Conservation (phyloP, 768 basidiomycete genomes). For the Daedalea quercina region DNA sequence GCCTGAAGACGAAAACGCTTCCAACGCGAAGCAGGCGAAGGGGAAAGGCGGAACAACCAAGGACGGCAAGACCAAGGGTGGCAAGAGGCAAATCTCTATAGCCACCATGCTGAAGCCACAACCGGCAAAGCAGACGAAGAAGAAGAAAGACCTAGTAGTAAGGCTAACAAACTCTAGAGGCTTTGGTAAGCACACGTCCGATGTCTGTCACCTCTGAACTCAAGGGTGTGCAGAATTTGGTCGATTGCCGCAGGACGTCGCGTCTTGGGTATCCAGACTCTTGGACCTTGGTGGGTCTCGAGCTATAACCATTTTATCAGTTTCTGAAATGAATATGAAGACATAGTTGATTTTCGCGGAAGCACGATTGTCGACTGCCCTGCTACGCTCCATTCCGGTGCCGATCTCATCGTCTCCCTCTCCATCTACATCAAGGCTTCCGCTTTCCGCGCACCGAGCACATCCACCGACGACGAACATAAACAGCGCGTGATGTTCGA, state of each 20-base stretch:
- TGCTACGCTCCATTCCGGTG: slow-evolving; percentile 60
- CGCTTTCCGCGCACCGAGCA: slow-evolving; percentile 54
- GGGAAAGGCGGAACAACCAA: slow-evolving; percentile 26
- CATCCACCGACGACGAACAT: slow-evolving; percentile 21
- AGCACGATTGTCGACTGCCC: slow-evolving; percentile 78
- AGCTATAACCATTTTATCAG: not conserved
- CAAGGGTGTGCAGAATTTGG: slow-evolving; percentile 55
- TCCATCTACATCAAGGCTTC: slow-evolving; percentile 59
- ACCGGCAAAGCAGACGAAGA: slow-evolving; percentile 39
- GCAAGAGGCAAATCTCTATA: slow-evolving; percentile 62
- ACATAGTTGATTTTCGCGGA: slow-evolving; percentile 58
- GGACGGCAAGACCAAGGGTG: slow-evolving; percentile 25
- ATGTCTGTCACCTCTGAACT: not conserved
- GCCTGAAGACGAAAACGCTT: slow-evolving; percentile 24
- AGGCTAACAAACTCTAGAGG: slow-evolving; percentile 58
- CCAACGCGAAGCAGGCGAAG: slow-evolving; percentile 5
- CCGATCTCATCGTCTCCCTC: slow-evolving; percentile 71
- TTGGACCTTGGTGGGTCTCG: slow-evolving; percentile 54
- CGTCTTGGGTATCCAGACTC: slow-evolving; percentile 68
- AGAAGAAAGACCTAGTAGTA: slow-evolving; percentile 62
- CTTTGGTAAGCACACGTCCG: slow-evolving; percentile 41
- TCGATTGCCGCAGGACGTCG: slow-evolving; percentile 60
- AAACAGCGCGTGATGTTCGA: slow-evolving; percentile 45
- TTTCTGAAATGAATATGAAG: slow-evolving; percentile 25
- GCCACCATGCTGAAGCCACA: slow-evolving; percentile 60